Base-by-base conservation (phyloP, 192 early-diverging fungal species). In the Coemansia sp. region DNA sequence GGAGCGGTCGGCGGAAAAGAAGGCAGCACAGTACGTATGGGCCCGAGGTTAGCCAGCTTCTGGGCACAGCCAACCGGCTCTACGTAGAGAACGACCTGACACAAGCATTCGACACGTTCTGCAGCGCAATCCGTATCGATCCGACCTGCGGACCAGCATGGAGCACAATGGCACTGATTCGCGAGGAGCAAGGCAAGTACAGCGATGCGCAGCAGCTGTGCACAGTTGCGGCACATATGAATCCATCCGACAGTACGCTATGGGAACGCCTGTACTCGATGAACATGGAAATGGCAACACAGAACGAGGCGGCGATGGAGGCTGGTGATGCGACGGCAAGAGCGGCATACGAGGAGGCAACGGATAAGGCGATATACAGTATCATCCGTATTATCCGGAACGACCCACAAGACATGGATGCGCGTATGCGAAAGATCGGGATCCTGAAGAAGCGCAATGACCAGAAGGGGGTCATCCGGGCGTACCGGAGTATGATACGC, bases 171-270 rank as follows among this genome's bases (percentile, higher is more conserved):
- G 96, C 91, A 48, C 79, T 95, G 56, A 87, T 96, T 30, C 91
- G 95, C 60, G 92, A 96, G 57, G 92, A 97, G 57, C 60, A 92
- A 30, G 91, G 94, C 7, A 84, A 90, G 55, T 60, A 65, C 13
- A 72, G 75, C n/a, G 91, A 89, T 57, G 88, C 92, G 0, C 62
- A 92, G 37, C 85, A 92, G 61, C 62, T 93, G 8, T 85, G 89
- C 53, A 84, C 94, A 53, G 87, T 98, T n/a, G 94, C 94, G 4
- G 97, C 95, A 2, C 94, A 96, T 65, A 62, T 98, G 67, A 82
- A 84, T 6, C 82, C 87, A 19, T 86, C 85, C 42, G 89, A 96
- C 65, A 75, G 60, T 0, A 66, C 75, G 17, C 61, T 92, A 28
- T 98, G 97, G 97, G 92, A 91, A 55, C 86, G 87, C 38, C 82